phyloP scores from a whole-genome alignment of 2,329 filamentous ascomycete species.

The Colletotrichum gigasporum region DNA sequence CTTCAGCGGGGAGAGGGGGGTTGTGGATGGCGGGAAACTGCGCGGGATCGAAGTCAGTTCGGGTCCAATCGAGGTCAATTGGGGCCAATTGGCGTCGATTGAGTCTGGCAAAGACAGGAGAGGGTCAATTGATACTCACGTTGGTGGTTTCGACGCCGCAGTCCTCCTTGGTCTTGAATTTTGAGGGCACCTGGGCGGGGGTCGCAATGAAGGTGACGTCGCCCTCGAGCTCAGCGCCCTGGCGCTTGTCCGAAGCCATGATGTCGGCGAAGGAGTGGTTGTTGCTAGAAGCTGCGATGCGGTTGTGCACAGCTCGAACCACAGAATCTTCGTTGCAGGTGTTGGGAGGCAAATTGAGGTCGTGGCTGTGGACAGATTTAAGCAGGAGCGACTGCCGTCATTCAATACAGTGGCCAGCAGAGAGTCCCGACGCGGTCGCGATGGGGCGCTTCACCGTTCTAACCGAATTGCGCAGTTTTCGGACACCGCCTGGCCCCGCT shows the following conservation, averaged over 20 bases:
- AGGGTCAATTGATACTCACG: slow-evolving; percentile 36
- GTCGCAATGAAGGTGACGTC: slow-evolving; percentile 55
- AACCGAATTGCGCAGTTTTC: slow-evolving; percentile 14
- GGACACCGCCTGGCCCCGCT: slow-evolving; percentile 6
- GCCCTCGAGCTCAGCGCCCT: slow-evolving; percentile 39
- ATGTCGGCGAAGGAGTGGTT: background rate
- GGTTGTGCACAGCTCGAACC: slow-evolving; percentile 7
- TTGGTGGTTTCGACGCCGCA: slow-evolving; percentile 53
- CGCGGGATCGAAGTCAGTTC: slow-evolving; percentile 27
- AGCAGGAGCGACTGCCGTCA: slow-evolving; percentile 26
- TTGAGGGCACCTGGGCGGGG: slow-evolving; percentile 53
- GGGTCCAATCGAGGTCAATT: background rate
- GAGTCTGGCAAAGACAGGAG: background rate
- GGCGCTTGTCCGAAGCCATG: slow-evolving; percentile 34
- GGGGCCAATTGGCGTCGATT: background rate
- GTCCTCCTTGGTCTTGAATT: slow-evolving; percentile 77
- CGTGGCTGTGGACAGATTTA: slow-evolving; percentile 30
- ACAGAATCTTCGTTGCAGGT: background rate
- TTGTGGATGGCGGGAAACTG: slow-evolving; percentile 93
- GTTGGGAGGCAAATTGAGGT: background rate
- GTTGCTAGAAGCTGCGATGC: background rate
- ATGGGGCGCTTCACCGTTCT: background rate
- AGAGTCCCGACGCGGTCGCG: background rate
- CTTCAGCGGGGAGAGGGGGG: slow-evolving; percentile 91
- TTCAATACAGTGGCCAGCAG: too few species aligned